phyloP scores from a whole-genome alignment of 768 basidiomycete species.

The Multifurca ochricompacta region DNA sequence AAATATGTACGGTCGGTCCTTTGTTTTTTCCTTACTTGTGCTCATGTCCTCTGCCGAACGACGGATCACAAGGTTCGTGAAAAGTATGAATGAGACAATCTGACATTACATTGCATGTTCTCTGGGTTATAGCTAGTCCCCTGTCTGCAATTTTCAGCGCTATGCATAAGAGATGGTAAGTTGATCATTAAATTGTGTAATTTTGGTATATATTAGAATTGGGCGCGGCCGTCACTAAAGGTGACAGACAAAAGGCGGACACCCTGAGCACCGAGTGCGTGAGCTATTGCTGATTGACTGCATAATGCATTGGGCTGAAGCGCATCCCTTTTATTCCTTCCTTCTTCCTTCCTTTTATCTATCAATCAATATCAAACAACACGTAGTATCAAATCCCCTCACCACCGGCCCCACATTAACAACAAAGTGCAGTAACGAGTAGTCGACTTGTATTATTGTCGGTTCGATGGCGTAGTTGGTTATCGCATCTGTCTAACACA shows the following conservation, averaged over 20 bases:
- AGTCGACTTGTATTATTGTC: no score
- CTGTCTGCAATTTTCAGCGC: background rate
- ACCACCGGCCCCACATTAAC: no score
- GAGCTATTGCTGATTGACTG: background rate
- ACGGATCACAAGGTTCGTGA: constrained; percentile 17
- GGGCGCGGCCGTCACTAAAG: background rate
- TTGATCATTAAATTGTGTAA: background rate
- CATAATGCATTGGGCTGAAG: background rate
- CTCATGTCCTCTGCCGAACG: constrained; percentile 11
- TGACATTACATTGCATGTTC: background rate
- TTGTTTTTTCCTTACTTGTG: constrained; percentile 18
- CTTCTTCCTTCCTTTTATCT: no score
- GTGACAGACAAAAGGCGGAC: background rate
- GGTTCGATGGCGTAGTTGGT: constrained; percentile 62
- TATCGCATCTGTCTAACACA: constrained; percentile 82
- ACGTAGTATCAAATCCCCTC: no score
- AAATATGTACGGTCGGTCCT: constrained; percentile 27
- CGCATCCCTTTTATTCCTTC: no score
- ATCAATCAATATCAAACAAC: no score
- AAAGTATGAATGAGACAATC: constrained; percentile 8
- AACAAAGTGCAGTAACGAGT: no score
- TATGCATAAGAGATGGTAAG: background rate
- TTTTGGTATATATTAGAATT: background rate
- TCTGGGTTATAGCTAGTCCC: background rate
- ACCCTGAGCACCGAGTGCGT: constrained; percentile 4